Conservation (phyloP, 2,329 filamentous ascomycete species). For the Verticillium klebahnii region DNA sequence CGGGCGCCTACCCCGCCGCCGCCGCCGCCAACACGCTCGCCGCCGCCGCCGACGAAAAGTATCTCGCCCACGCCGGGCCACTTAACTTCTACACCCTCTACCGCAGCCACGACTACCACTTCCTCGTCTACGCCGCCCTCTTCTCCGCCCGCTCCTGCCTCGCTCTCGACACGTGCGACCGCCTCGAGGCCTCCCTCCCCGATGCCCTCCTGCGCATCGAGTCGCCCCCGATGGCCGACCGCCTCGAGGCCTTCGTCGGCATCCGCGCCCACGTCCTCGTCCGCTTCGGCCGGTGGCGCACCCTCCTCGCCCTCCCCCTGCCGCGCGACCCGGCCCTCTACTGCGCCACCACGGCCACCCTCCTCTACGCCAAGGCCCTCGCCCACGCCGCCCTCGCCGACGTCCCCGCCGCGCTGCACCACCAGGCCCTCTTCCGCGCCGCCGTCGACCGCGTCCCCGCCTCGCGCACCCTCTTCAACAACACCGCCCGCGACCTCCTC, state of each 20-base stretch:
- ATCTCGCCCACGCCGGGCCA: slow-evolving; percentile 51
- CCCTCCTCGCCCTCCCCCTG: slow-evolving; percentile 52
- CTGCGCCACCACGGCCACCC: slow-evolving; percentile 64
- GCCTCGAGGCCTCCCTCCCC: slow-evolving; percentile 59
- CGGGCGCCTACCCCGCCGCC: slow-evolving; percentile 65
- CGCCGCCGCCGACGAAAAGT: slow-evolving; percentile 64
- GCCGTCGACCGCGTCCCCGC: slow-evolving; percentile 48
- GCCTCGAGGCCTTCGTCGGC: slow-evolving; percentile 66
- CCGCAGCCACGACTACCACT: slow-evolving; percentile 70
- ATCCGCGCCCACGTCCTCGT: slow-evolving; percentile 66
- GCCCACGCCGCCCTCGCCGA: slow-evolving; percentile 57
- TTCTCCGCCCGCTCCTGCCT: slow-evolving; percentile 62
- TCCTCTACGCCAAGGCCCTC: slow-evolving; percentile 63
- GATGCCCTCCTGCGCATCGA: slow-evolving; percentile 58
- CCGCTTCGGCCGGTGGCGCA: slow-evolving; percentile 68
- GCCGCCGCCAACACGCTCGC: slow-evolving; percentile 64
- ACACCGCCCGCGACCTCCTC: slow-evolving; percentile 60
- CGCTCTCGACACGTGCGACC: slow-evolving; percentile 54
- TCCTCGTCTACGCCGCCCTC: slow-evolving; percentile 73
- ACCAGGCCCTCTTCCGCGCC: slow-evolving; percentile 45
- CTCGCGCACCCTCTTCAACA: slow-evolving; percentile 65
- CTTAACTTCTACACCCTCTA: slow-evolving; percentile 76
- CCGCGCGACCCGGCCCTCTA: slow-evolving; percentile 59
- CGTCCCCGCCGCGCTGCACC: slow-evolving; percentile 47
- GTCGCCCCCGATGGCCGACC: slow-evolving; percentile 73